Percentiles rank a stretch among this genome's conserved stretches.
Evolutionary conservation across 768 basidiomycete genomes (phyloP).

Genomic region (Phlebiopsis gigantea): DNA sequence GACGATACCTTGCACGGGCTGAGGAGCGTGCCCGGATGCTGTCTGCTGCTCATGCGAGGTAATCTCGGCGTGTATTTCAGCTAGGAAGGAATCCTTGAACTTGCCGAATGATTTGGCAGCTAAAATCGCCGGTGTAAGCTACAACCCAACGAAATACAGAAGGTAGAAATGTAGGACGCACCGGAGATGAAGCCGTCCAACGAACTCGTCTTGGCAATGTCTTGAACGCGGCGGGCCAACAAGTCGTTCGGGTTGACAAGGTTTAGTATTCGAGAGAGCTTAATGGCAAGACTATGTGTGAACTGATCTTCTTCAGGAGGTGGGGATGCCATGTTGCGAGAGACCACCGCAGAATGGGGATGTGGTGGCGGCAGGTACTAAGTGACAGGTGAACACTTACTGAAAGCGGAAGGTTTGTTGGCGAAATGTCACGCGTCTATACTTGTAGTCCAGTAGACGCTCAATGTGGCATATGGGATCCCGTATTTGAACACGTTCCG

Average conservation of each 20-base stretch:
- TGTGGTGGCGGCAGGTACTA: not conserved
- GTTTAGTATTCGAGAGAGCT: constrained; percentile 78
- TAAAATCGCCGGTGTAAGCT: not conserved
- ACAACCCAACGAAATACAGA: constrained; percentile 19
- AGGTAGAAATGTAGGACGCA: constrained; percentile 24
- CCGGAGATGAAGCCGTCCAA: constrained; percentile 65
- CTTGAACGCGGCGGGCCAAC: constrained; percentile 72
- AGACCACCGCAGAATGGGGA: not conserved
- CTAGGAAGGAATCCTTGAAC: constrained; percentile 74
- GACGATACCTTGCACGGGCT: constrained; percentile 70
- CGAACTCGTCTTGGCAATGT: constrained; percentile 70
- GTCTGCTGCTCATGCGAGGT: constrained; percentile 66
- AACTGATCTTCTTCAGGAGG: constrained; percentile 36
- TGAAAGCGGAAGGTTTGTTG: too few relatives aligned
- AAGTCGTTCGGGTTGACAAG: constrained; percentile 78
- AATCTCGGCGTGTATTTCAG: constrained; percentile 77
- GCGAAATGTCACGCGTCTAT: too few relatives aligned
- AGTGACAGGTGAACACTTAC: too few relatives aligned
- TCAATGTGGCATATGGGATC: too few relatives aligned
- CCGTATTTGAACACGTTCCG: too few relatives aligned
- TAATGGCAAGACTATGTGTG: constrained; percentile 66
- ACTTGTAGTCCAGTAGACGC: too few relatives aligned
- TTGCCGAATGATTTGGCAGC: constrained; percentile 83
- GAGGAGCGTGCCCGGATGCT: constrained; percentile 37
- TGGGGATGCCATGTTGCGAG: constrained; percentile 8